phyloP scores from a whole-genome alignment of 495 filamentous ascomycete genomes.

The Penicillium tannophilum region DNA sequence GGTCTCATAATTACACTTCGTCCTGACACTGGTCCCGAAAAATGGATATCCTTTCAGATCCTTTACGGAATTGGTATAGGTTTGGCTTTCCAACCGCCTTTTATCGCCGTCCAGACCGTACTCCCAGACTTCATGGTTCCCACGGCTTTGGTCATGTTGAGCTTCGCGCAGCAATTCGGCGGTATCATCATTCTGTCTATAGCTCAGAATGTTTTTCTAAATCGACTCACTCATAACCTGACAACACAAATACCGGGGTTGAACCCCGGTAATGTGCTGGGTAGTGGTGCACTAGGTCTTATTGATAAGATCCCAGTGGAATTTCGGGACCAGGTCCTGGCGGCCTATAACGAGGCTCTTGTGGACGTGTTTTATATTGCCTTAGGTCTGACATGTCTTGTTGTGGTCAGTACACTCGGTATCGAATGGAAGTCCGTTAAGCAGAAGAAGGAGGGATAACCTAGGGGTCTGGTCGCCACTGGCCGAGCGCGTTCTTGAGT shows the following conservation, averaged over 20 bases:
- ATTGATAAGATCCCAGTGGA: neutral
- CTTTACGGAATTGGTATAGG: slow-evolving; percentile 3
- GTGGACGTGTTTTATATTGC: neutral
- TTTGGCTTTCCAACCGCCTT: slow-evolving; percentile 5
- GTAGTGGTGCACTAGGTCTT: slow-evolving; percentile 1
- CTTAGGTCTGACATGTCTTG: neutral
- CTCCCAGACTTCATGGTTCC: neutral
- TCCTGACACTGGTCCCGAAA: neutral
- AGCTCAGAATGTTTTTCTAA: slow-evolving; percentile 2
- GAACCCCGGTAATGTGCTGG: neutral
- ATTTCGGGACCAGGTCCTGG: neutral
- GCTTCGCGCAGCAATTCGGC: slow-evolving; percentile 1
- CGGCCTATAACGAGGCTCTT: slow-evolving; percentile 1
- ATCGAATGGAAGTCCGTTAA: neutral
- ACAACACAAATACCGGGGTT: neutral
- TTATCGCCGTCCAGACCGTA: slow-evolving; percentile 1
- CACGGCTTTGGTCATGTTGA: slow-evolving; percentile 1
- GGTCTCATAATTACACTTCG: neutral
- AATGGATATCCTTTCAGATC: slow-evolving; percentile 4
- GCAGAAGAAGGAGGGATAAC: too few relatives aligned
- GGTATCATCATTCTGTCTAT: slow-evolving; percentile 1
- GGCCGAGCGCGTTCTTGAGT: too few relatives aligned
- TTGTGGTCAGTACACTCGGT: neutral
- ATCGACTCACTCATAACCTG: neutral
- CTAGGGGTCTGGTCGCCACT: too few relatives aligned